Conservation (phyloP, 768 basidiomycete species). For the Paxillus involutus region DNA sequence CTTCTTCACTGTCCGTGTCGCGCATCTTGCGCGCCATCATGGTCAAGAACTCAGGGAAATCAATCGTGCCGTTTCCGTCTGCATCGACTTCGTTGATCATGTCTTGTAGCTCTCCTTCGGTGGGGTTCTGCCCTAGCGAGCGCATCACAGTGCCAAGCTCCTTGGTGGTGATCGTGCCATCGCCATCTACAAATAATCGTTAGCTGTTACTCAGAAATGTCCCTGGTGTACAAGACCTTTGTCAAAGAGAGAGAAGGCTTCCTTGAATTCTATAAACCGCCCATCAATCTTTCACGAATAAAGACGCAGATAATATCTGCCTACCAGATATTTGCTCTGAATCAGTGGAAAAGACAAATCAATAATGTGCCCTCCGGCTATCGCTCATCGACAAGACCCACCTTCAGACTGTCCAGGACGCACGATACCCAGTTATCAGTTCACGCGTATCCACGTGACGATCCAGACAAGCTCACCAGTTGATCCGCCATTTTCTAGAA, state of each 20-base stretch:
- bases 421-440: constrained; percentile 17
- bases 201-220: neutral
- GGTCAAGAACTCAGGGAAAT: constrained; percentile 80
- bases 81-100: constrained; percentile 96
- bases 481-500: constrained; percentile 54
- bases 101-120: constrained; percentile 87
- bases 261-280: constrained; percentile 85
- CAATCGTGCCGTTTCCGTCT: constrained; percentile 86
- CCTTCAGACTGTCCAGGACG: constrained; percentile 51
- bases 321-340: constrained; percentile 89
- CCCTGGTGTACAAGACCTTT: constrained; percentile 55
- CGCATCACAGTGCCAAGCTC: constrained; percentile 95
- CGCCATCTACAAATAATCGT: constrained; percentile 58
- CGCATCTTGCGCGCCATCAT: constrained; percentile 90
- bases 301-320: constrained; percentile 21
- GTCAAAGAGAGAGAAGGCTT: constrained; percentile 97
- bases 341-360: neutral
- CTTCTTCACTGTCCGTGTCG: constrained; percentile 90
- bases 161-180: constrained; percentile 88
- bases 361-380: neutral
- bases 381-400: constrained; percentile 28
- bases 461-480: constrained; percentile 40
- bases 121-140: constrained; percentile 89
- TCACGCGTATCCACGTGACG: constrained; percentile 5
- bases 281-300: constrained; percentile 4